These are phyloP conservation scores for Oleoguttula mirabilis DNA, from an alignment of 495 filamentous ascomycete species.

Conservation along the genomic window DNA sequence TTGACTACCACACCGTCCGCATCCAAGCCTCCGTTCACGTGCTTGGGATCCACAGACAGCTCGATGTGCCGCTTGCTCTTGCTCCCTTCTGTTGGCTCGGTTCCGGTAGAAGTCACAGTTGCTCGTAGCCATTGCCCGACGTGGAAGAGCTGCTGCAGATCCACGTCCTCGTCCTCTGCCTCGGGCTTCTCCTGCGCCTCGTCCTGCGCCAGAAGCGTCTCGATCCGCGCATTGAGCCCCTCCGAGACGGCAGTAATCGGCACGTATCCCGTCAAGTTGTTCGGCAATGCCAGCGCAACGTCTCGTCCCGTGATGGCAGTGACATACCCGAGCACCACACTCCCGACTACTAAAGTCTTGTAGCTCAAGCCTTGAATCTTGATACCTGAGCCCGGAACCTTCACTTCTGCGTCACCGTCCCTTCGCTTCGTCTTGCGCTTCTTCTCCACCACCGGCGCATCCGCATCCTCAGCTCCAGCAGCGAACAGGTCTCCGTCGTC, in stretches of 20 bases:
- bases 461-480: conserved; percentile 29
- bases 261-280: conserved; percentile 82
- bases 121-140: conserved; percentile 84
- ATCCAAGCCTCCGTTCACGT: conserved; percentile 61
- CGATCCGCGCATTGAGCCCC: conserved; percentile 52
- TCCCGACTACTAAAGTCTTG: conserved; percentile 74
- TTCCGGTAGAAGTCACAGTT: conserved; percentile 59
- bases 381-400: conserved; percentile 46
- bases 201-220: conserved; percentile 47
- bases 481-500: conserved; percentile 42
- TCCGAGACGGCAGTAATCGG: conserved; percentile 83
- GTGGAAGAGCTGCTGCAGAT: conserved; percentile 60
- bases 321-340: conserved; percentile 76
- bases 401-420: conserved; percentile 19
- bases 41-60: conserved; percentile 63
- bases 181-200: conserved; percentile 36
- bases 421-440: conserved; percentile 36
- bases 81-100: conserved; percentile 40
- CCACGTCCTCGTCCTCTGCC: conserved; percentile 43
- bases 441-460: conserved; percentile 35
- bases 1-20: conserved; percentile 58
- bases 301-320: conserved; percentile 68
- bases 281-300: conserved; percentile 70
- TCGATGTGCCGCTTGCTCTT: conserved; percentile 74
- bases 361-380: conserved; percentile 80